Base-by-base conservation (phyloP, 192 early-diverging fungal species). In the Linnemannia schmuckeri region DNA sequence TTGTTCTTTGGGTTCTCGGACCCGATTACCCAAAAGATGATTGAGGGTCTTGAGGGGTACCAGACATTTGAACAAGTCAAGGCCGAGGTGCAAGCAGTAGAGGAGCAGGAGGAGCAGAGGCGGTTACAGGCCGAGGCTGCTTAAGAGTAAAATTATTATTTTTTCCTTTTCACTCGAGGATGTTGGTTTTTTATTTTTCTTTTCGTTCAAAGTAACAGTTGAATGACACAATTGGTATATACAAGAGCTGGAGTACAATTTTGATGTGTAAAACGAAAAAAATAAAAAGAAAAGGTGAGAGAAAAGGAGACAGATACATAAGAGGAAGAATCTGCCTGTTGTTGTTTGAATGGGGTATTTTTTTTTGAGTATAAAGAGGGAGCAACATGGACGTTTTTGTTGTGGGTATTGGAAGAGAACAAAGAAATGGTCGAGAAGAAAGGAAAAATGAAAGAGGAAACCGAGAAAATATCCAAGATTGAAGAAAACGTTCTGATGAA, bases 1-100 rank as follows among this genome's bases (percentile, higher is more conserved):
- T 70, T 93, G 72, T 93, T 91, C 71, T 91, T 88, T 84, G 92
- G 92, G 6, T 93, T 93, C 52, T 93, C 92, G 17, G 92, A 93
- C 44, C 88, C 90, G 15, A 88, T 92, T 24, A 91, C 90, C 0
- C 89, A 91, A 85, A 88, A 83, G 44, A 78, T 92, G 81, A 89
- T 92, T 78, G 86, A 89, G 52, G 81, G 76, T 17, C 78, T 92
- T 46, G 85, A 88, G 4, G 88, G 88, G 4, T 92, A 92, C 70
- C 77, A 88, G 57, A 42, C 54, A 18, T 87, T 69, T 66, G 85
- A 87, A 35, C 77, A 69, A n/a, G 74, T 81, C 8, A 46, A 69
- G 33, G 80, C 89, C 13, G 88, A 88, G 74, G 71, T 71, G 1
- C 27, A 42, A 72, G 61, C 49, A 20, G 49, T 17, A 5, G 49